These are phyloP conservation scores for Cystobasidium slooffiae DNA, from an alignment of 1,284 basidiomycete genomes.

Conservation along the genomic window DNA sequence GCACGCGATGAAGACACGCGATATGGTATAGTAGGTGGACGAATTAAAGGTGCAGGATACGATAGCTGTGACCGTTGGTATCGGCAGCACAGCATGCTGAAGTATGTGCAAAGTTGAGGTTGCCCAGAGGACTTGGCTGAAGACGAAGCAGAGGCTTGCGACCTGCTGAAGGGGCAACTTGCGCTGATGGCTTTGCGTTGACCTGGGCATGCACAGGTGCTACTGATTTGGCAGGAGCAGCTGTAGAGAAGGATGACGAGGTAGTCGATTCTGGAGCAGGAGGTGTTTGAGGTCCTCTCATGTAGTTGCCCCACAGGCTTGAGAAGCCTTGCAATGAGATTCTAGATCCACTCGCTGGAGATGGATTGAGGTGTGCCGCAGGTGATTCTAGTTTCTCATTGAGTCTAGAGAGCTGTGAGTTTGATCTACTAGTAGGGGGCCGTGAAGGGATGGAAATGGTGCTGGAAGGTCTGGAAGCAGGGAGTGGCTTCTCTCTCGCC, in stretches of 20 bases:
- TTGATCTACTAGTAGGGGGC: conserved; percentile 30
- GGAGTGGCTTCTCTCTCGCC: conserved; percentile 10
- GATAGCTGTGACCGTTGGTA: conserved; percentile 11
- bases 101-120: conserved; percentile 34
- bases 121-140: conserved; percentile 32
- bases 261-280: not conserved
- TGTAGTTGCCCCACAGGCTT: conserved; percentile 37
- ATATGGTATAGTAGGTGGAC: not conserved
- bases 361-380: not conserved
- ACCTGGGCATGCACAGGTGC: not conserved
- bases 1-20: not conserved
- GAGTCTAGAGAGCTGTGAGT: conserved; percentile 5
- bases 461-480: conserved; percentile 16
- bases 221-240: not conserved
- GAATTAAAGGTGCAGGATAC: conserved; percentile 16
- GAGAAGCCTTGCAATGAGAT: conserved; percentile 31
- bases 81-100: conserved; percentile 22
- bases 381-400: conserved; percentile 3
- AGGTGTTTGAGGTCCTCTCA: conserved; percentile 20
- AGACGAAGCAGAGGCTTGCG: conserved; percentile 30
- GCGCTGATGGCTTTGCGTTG: conserved; percentile 2
- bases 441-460: conserved; percentile 1
- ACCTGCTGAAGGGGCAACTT: not conserved
- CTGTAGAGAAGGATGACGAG: conserved; percentile 18
- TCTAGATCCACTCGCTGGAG: conserved; percentile 12